Conservation (phyloP, 2,329 filamentous ascomycete species). For the Aspergillus melleus region DNA sequence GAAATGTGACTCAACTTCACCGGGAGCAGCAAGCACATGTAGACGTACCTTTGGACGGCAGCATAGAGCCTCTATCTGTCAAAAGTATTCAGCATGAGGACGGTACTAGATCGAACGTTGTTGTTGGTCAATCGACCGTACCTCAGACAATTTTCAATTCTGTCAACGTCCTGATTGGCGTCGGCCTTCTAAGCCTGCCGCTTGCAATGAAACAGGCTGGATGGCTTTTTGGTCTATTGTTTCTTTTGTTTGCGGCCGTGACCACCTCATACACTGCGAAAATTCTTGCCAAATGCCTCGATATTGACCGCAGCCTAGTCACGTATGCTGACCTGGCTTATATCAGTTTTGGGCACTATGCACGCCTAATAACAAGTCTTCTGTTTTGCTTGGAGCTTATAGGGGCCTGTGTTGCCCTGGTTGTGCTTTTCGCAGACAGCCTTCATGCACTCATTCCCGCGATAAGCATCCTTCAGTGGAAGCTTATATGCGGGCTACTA, state of each 20-base stretch:
- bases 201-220: slow-evolving; percentile 84
- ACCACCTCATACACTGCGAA: slow-evolving; percentile 85
- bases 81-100: slow-evolving; percentile 84
- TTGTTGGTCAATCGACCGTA: slow-evolving; percentile 91
- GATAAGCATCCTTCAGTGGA: slow-evolving; percentile 72
- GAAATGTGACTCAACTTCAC: slow-evolving; percentile 54
- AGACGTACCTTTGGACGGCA: slow-evolving; percentile 54
- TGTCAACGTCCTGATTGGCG: slow-evolving; percentile 87
- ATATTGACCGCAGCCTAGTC: slow-evolving; percentile 79
- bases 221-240: slow-evolving; percentile 78
- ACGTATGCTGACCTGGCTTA: slow-evolving; percentile 94
- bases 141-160: slow-evolving; percentile 97
- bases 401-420: slow-evolving; percentile 82
- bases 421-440: slow-evolving; percentile 92
- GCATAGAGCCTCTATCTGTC: slow-evolving; percentile 75
- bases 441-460: slow-evolving; percentile 75
- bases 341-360: slow-evolving; percentile 81
- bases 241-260: slow-evolving; percentile 71
- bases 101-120: slow-evolving; percentile 77
- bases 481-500: slow-evolving; percentile 75
- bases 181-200: slow-evolving; percentile 85
- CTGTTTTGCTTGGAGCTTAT: slow-evolving; percentile 86
- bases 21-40: slow-evolving; percentile 53
- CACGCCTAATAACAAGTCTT: slow-evolving; percentile 77
- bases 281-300: slow-evolving; percentile 82